phyloP scores from a whole-genome alignment of 305 asterid genomes.

The Lippia alba region DNA sequence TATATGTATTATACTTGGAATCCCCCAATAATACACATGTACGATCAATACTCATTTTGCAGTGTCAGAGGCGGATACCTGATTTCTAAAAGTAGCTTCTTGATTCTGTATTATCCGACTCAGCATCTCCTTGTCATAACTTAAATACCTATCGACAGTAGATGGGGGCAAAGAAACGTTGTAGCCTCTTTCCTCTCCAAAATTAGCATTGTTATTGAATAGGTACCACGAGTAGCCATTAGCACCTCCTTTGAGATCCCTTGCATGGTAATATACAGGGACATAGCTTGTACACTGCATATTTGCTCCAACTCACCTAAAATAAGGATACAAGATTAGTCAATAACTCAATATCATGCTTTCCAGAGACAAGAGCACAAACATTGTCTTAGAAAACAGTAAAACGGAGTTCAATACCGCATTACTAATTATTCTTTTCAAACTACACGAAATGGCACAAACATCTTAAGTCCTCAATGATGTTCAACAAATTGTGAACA shows the following conservation, averaged over 20 bases:
- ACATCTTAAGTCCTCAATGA: background rate
- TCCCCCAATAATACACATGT: too few species aligned
- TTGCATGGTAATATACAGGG: constrained; percentile 47
- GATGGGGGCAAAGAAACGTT: constrained; percentile 38
- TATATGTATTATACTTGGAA: too few species aligned
- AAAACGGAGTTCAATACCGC: background rate
- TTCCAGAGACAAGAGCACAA: background rate
- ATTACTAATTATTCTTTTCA: background rate
- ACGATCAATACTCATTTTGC: too few species aligned
- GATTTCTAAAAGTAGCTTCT: constrained; percentile 70
- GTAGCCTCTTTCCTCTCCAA: constrained; percentile 45
- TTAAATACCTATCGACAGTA: constrained; percentile 36
- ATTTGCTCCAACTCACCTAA: constrained; percentile 44
- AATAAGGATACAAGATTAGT: constrained; percentile 16
- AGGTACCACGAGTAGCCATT: constrained; percentile 53
- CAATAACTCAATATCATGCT: constrained; percentile 13
- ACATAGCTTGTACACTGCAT: constrained; percentile 63
- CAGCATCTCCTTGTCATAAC: constrained; percentile 52
- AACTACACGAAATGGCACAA: background rate
- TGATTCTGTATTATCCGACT: constrained; percentile 71
- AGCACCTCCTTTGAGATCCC: constrained; percentile 48
- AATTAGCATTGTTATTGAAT: constrained; percentile 37
- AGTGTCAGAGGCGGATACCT: constrained; percentile 45
- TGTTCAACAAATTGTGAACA: background rate
- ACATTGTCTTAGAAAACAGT: background rate